These are phyloP conservation scores for Austropuccinia psidii DNA, from an alignment of 1,284 basidiomycete genomes.

Conservation along the genomic window DNA sequence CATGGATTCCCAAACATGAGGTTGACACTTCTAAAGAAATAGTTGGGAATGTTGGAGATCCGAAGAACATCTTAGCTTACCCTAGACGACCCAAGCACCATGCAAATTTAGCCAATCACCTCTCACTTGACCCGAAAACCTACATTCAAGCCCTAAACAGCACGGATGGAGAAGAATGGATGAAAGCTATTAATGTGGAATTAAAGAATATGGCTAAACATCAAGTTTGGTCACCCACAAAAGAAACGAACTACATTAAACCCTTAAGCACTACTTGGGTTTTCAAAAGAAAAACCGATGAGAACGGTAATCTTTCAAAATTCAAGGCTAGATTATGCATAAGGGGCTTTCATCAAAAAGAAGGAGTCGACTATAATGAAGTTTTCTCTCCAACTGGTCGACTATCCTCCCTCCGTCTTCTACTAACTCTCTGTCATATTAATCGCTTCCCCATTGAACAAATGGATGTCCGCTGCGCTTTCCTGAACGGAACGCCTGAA, in stretches of 20 bases:
- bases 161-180: neutral
- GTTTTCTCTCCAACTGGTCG: conserved; percentile 18
- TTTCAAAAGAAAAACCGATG: neutral
- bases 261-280: conserved; percentile 12
- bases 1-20: too few species aligned
- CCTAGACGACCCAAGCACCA: too few species aligned
- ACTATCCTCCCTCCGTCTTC: neutral
- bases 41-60: too few species aligned
- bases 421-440: neutral
- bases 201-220: neutral
- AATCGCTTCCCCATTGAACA: neutral
- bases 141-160: neutral
- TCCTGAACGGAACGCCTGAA: conserved; percentile 7
- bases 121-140: conserved; percentile 12
- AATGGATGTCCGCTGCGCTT: conserved; percentile 3
- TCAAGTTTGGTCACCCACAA: neutral
- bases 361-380: conserved; percentile 9
- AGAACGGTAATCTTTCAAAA: neutral
- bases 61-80: too few species aligned
- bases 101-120: too few species aligned
- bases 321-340: conserved; percentile 5
- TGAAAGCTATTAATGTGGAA: neutral
- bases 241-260: neutral
- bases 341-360: neutral
- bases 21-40: too few species aligned